phyloP scores from a whole-genome alignment of 2,329 filamentous ascomycete genomes.

The Talaromyces pinophilus region DNA sequence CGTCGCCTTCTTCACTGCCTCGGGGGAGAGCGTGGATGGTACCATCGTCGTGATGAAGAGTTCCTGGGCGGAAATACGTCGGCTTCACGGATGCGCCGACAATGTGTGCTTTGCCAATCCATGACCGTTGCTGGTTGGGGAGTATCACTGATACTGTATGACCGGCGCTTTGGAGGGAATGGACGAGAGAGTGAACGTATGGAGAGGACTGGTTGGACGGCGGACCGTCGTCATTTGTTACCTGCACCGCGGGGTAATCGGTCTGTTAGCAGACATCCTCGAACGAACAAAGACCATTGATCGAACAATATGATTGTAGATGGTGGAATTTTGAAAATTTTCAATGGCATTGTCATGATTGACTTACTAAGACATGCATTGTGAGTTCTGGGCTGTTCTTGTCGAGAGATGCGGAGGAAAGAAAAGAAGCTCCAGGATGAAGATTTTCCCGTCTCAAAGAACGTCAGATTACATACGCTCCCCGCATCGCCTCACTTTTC shows the following conservation, averaged over 20 bases:
- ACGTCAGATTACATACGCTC: constrained; percentile 8
- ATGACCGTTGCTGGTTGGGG: constrained; percentile 87
- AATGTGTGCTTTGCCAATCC: constrained; percentile 98
- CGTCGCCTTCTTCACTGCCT: constrained; percentile 59
- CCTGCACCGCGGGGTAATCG: constrained; percentile 32
- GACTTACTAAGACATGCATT: constrained; percentile 56
- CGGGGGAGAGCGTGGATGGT: constrained; percentile 64
- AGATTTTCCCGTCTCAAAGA: constrained; percentile 6
- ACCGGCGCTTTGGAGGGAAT: constrained; percentile 69
- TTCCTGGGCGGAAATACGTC: constrained; percentile 73
- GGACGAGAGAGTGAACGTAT: constrained; percentile 74
- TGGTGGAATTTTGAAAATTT: neutral
- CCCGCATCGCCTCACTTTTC: constrained; percentile 3
- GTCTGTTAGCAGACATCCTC: neutral
- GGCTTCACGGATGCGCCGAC: constrained; percentile 86
- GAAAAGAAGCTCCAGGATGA: constrained; percentile 15
- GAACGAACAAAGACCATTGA: neutral
- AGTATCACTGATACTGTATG: constrained; percentile 91
- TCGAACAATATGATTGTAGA: neutral
- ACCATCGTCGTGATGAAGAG: constrained; percentile 64
- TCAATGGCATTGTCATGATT: neutral
- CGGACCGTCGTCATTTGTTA: constrained; percentile 75
- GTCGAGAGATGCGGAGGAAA: neutral
- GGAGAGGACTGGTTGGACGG: constrained; percentile 76
- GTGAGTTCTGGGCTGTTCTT: neutral